phyloP scores from a whole-genome alignment of 2,329 filamentous ascomycete genomes.

The Colletotrichum sp. region DNA sequence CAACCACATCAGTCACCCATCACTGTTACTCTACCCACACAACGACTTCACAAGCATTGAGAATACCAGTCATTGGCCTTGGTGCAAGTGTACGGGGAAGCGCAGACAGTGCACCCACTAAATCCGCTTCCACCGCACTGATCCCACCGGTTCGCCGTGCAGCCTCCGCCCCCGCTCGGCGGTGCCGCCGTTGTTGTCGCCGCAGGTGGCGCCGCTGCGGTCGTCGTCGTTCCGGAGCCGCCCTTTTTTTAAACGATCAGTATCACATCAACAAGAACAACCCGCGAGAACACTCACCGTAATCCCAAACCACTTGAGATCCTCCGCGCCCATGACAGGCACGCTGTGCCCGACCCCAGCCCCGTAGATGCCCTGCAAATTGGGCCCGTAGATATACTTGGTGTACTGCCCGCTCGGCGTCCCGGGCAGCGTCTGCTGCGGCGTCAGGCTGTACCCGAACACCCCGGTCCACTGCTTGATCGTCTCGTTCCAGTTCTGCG shows the following conservation, averaged over 20 bases:
- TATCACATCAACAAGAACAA: background rate
- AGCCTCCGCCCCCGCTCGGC: constrained; percentile 4
- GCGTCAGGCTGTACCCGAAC: constrained; percentile 41
- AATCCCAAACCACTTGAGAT: constrained; percentile 28
- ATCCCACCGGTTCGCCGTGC: constrained; percentile 16
- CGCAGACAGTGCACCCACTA: constrained; percentile 18
- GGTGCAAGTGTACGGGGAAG: constrained; percentile 16
- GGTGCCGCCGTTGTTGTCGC: constrained; percentile 13
- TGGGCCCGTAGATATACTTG: constrained; percentile 35
- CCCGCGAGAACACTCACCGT: background rate
- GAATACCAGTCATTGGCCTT: constrained; percentile 21
- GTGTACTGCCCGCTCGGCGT: constrained; percentile 33
- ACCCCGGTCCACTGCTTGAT: constrained; percentile 62
- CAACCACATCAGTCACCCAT: background rate
- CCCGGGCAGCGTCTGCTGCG: constrained; percentile 30
- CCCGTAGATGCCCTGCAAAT: constrained; percentile 36
- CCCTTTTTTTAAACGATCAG: background rate
- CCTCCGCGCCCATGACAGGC: constrained; percentile 32
- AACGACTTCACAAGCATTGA: constrained; percentile 15
- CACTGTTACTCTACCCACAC: fast-evolving
- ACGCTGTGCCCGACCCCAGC: constrained; percentile 36
- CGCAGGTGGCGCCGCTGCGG: constrained; percentile 6
- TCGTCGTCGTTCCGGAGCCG: constrained; percentile 15
- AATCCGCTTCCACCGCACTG: constrained; percentile 25
- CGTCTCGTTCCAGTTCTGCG: constrained; percentile 61